Conservation (phyloP, 805 yeast species). For the Metschnikowia rubicola region DNA sequence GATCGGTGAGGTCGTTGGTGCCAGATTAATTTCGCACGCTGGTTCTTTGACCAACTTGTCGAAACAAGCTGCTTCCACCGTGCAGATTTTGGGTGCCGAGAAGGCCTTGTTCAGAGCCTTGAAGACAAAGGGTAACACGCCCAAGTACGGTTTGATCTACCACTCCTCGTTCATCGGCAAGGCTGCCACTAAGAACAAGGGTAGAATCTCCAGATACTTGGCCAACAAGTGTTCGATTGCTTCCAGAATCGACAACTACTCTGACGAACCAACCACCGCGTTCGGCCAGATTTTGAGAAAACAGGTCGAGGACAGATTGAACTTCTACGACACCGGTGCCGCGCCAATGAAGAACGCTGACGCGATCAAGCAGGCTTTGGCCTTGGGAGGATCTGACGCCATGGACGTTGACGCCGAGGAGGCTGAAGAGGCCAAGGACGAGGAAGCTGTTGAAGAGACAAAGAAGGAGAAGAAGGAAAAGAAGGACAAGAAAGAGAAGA, state of each 20-base stretch:
- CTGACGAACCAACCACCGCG: conserved; percentile 87
- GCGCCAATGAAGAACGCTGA: conserved; percentile 95
- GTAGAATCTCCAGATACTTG: conserved; percentile 96
- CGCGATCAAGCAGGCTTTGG: conserved; percentile 89
- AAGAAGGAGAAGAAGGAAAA: conserved; percentile 26
- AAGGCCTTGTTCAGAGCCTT: conserved; percentile 98
- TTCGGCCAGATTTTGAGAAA: conserved; percentile 89
- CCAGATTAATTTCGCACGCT: conserved; percentile 95
- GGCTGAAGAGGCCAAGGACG: conserved; percentile 30
- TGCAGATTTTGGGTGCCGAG: conserved; percentile 98
- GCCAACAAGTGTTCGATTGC: conserved; percentile 99
- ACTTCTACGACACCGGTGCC: conserved; percentile 93
- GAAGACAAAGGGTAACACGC: conserved; percentile 97
- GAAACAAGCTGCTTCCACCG: conserved; percentile 97
- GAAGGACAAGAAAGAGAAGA: conserved; percentile 35
- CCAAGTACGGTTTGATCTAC: conserved; percentile 95
- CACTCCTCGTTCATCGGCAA: conserved; percentile 97
- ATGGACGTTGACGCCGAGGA: conserved; percentile 23
- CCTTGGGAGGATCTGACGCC: conserved; percentile 53
- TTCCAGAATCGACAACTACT: conserved; percentile 95
- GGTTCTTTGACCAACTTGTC: conserved; percentile 93
- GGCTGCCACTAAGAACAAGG: conserved; percentile 97
- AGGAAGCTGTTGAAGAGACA: conserved; percentile 34
- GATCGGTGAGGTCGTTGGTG: conserved; percentile 98
- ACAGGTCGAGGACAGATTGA: conserved; percentile 97